A percentile compares a stretch with the other conserved stretches of the same genome.
These are phyloP conservation scores for Dendrobium chrysotoxum DNA, from an alignment of 106 monocot genomes.

Conservation along the genomic window DNA sequence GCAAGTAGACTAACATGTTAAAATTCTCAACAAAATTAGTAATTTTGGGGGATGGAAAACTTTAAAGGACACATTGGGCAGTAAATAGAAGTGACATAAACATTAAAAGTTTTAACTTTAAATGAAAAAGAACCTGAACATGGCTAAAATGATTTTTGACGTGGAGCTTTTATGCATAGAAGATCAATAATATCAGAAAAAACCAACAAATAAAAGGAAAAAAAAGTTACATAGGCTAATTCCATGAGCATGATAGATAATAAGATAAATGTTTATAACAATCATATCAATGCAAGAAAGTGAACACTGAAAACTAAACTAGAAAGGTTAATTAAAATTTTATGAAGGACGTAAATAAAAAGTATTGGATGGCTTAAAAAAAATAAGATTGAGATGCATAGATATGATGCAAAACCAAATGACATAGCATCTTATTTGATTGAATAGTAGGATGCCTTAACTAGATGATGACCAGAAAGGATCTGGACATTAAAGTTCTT, in stretches of 20 bases:
- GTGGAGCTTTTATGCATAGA: not conserved
- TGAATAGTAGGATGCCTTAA: too few species aligned
- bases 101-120: not conserved
- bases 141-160: not conserved
- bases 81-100: not conserved
- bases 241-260: not conserved
- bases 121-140: not conserved
- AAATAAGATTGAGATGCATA: too few species aligned
- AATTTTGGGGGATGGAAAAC: not conserved
- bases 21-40: not conserved
- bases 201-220: not conserved
- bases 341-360: not conserved
- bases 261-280: not conserved
- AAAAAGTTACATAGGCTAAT: not conserved
- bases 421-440: too few species aligned
- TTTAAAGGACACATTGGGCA: not conserved
- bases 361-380: not conserved
- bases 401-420: too few species aligned
- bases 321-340: too few species aligned
- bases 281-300: too few species aligned
- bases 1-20: too few species aligned
- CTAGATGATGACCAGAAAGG: too few species aligned
- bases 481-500: too few species aligned
- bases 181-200: not conserved
- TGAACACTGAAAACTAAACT: too few species aligned